These are phyloP conservation scores for Silene noctiflora DNA, from an alignment of 179 eudicot species.

Conservation along the genomic window DNA sequence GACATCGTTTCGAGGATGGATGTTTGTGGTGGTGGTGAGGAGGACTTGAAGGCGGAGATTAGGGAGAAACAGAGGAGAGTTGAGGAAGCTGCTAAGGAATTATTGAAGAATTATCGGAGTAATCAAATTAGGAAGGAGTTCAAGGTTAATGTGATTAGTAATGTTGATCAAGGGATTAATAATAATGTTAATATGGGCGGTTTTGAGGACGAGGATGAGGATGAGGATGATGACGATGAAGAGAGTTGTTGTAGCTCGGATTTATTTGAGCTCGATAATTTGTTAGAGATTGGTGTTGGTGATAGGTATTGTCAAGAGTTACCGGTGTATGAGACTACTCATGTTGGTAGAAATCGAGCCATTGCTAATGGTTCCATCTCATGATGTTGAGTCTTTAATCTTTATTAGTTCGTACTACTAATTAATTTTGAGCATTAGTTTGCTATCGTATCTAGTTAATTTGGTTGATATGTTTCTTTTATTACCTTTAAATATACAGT, in stretches of 20 bases:
- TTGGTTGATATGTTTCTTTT: not conserved
- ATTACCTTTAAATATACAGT: not conserved
- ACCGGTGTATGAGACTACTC: constrained; percentile 91
- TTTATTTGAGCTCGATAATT: constrained; percentile 78
- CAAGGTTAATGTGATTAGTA: constrained; percentile 16
- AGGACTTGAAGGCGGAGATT: constrained; percentile 37
- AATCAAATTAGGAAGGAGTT: constrained; percentile 19
- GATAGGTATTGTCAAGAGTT: constrained; percentile 61
- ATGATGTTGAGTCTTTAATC: constrained; percentile 21
- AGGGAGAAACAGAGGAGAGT: constrained; percentile 60
- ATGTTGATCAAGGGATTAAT: constrained; percentile 8
- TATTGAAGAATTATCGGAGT: constrained; percentile 46
- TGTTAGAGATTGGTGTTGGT: constrained; percentile 44
- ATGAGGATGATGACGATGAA: constrained; percentile 49
- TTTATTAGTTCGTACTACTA: not conserved
- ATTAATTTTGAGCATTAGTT: constrained; percentile 3
- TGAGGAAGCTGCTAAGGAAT: constrained; percentile 60
- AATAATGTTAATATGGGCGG: not conserved
- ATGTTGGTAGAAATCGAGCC: constrained; percentile 57
- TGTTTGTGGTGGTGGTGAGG: constrained; percentile 4
- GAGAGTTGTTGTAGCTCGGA: constrained; percentile 80
- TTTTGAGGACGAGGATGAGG: constrained; percentile 24
- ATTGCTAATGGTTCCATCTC: constrained; percentile 60
- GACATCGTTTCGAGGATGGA: constrained; percentile 5
- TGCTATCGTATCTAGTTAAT: not conserved